Base-by-base conservation (phyloP, 768 basidiomycete species). In the Pisolithus microcarpus region DNA sequence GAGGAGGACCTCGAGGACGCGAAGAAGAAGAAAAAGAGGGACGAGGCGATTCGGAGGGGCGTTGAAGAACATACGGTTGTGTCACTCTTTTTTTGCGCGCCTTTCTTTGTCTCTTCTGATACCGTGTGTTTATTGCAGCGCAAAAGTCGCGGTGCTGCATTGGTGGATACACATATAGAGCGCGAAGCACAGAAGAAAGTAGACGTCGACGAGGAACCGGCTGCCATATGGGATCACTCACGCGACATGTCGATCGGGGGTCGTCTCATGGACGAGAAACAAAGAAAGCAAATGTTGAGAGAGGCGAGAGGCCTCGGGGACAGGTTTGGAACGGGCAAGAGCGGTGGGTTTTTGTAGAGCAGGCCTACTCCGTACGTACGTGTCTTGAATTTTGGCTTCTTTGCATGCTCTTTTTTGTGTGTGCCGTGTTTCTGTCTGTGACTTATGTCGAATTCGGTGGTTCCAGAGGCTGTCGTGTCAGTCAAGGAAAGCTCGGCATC, bases 161-260 rank as follows among this genome's bases (percentile, higher is more conserved):
- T 88, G 1, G 66, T 87, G 7, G 75, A 78, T 1, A 72, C 74
- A 54, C 84, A 87, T 53, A 67, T 36, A 54, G 67, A 46, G 52
- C 70, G 50, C 57, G 70, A 60, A 57, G 61, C 49, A 57, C 71
- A 65, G 60, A 62, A 64, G 68, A 69, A 57, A 57, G 64, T 63
- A 51, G 69, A 70, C n/a, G 55, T 72, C 15, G 73, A 80, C 24
- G 79, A 81, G 30, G 78, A 80, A 30, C 71, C 77, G 0, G 70
- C 80, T 0, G 84, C 62, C 0, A 90, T 97, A 24, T 98, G 95
- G 95, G 95, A 99, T 58, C 91, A 90, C 60, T 73, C 81, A 34
- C 75, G 92, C 26, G 91, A 95, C 66, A 96, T 99, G 93, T 78
- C 78, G 2, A 59, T 95, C 4, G 84, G 84, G 1, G 94, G 95